Evolutionary conservation across 2,329 filamentous ascomycete genomes (phyloP).

Genomic region (Aspergillus bombycis): DNA sequence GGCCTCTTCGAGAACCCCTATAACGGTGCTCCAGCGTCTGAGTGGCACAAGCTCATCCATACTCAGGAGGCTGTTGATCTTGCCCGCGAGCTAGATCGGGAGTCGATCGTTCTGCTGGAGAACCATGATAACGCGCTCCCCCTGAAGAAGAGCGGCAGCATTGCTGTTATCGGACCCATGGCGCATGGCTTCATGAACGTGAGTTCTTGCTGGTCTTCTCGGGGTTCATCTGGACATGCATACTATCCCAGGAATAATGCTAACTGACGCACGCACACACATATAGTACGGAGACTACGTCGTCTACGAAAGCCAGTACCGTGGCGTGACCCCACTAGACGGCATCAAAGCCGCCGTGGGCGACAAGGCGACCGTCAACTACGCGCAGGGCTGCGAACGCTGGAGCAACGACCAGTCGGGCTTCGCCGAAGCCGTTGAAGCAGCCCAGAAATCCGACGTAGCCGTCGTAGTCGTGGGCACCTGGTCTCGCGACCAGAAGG

Average conservation of each 20-base stretch:
- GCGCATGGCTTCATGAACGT: slow-evolving; percentile 72
- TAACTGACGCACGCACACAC: slow-evolving; percentile 14
- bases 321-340: slow-evolving; percentile 70
- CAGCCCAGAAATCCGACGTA: slow-evolving; percentile 68
- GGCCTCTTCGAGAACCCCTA: slow-evolving; percentile 75
- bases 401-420: slow-evolving; percentile 73
- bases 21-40: slow-evolving; percentile 57
- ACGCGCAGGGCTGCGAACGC: slow-evolving; percentile 70
- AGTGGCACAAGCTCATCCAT: slow-evolving; percentile 64
- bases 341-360: slow-evolving; percentile 65
- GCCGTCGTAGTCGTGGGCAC: slow-evolving; percentile 75
- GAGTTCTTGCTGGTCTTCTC: slow-evolving; percentile 29
- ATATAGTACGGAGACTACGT: slow-evolving; percentile 79
- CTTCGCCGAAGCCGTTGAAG: slow-evolving; percentile 67
- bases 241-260: not conserved
- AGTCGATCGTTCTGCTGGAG: slow-evolving; percentile 65
- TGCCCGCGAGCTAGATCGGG: slow-evolving; percentile 65
- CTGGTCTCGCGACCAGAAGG: slow-evolving; percentile 72
- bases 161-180: slow-evolving; percentile 77
- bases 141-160: slow-evolving; percentile 64
- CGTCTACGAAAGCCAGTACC: slow-evolving; percentile 64
- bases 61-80: slow-evolving; percentile 61
- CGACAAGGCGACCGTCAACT: slow-evolving; percentile 63
- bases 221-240: not conserved
- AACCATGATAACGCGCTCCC: slow-evolving; percentile 60